Evolutionary conservation across 2,329 filamentous ascomycete genomes (phyloP), one percentile per base, ranked within the genome.

Genomic region (Monascus ruber): DNA sequence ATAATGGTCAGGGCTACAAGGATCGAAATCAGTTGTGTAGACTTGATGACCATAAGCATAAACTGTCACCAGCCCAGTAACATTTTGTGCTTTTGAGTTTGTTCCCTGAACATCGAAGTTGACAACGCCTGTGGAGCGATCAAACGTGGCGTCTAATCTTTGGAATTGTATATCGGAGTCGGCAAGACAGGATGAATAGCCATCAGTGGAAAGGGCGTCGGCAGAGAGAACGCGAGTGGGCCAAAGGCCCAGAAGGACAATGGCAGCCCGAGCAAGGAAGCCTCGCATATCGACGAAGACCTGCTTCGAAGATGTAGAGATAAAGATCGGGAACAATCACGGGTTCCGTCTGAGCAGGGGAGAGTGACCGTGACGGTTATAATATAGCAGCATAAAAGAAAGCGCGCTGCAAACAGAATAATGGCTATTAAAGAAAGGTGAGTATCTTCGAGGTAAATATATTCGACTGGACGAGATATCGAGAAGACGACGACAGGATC

Each of bases 31-130:
- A 43, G 85, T 84, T 31, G 73, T 70, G 64, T 93, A 96, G 24
- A 95, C 76, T 44, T 82, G 64, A 42, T 76, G 77, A 43, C 91
- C 91, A 55, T 96, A 96, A 6, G 89, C 89, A 25, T 73, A 82
- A 31, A 95, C 83, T 24, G 76, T 73, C 42, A 96, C 69, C 10
- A 67, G 68, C 9, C 86, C 88, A 40, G 74, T 83, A 43, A 96
- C 85, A 49, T 94, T 88, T 60, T 91, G 85, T 49, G 73, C 63
- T 57, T 75, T 76, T 39, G 65, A 63, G 58, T 84, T 95, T 43
- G 74, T 79, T 44, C 89, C 91, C 28, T 80, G 77, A 24, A 95
- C 76, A 58, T 96, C 79, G 63, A 95, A 96, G 3, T 68, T 75
- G 44, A 96, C 74, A 36, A 73, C 74, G 57, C 83, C 79, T 43